Evolutionary conservation across 257 asterid species (phyloP).

Genomic region (Knoxia roxburghii): DNA sequence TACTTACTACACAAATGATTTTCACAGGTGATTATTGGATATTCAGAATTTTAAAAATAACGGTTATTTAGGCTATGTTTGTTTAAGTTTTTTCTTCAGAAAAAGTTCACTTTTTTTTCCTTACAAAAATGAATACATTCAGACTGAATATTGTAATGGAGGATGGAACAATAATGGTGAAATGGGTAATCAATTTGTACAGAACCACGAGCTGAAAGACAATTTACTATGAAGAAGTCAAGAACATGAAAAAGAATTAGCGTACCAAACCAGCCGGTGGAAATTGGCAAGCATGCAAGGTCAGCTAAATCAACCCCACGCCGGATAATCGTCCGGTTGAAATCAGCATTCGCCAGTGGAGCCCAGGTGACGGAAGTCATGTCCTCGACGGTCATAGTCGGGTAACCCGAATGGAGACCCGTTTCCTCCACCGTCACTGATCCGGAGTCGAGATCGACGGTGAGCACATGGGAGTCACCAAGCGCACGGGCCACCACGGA

Average conservation of each 20-base stretch:
- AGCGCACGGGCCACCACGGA: constrained; percentile 69
- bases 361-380: constrained; percentile 69
- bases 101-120: too few relatives aligned
- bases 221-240: background rate
- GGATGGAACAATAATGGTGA: too few relatives aligned
- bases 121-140: too few relatives aligned
- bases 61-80: too few relatives aligned
- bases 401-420: constrained; percentile 57
- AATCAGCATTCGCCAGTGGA: constrained; percentile 60
- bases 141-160: too few relatives aligned
- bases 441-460: constrained; percentile 49
- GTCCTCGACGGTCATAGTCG: constrained; percentile 85
- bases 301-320: constrained; percentile 83
- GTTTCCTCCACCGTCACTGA: constrained; percentile 38
- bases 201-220: too few relatives aligned
- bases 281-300: constrained; percentile 77
- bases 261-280: constrained; percentile 90
- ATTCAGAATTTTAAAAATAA: too few relatives aligned
- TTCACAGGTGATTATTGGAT: too few relatives aligned
- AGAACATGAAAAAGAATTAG: background rate
- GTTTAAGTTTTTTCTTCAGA: too few relatives aligned
- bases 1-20: too few relatives aligned
- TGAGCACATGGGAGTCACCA: constrained; percentile 46
- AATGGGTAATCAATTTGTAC: too few relatives aligned
- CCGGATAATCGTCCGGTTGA: constrained; percentile 69